Conservation (phyloP, 1,284 basidiomycete species). For the Irpex rosettiformis region DNA sequence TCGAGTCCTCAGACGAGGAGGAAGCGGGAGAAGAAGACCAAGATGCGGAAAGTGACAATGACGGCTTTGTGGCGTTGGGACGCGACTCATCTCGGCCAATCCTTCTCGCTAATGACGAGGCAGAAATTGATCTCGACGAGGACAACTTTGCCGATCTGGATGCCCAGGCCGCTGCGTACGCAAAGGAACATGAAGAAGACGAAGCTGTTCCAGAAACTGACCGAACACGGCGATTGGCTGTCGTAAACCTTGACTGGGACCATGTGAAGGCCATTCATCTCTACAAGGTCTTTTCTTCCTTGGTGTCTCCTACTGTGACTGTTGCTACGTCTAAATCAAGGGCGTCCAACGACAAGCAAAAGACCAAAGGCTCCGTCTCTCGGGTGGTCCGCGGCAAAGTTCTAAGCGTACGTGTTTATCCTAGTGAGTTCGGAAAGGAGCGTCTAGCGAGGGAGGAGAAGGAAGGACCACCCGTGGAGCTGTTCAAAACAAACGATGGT, state of each 20-base stretch:
- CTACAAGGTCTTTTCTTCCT: constrained; percentile 91
- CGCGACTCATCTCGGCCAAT: constrained; percentile 38
- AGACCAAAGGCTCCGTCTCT: constrained; percentile 22
- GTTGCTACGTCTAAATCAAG: constrained; percentile 30
- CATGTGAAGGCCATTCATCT: constrained; percentile 89
- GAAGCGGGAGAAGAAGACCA: constrained; percentile 45
- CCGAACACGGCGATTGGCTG: constrained; percentile 80
- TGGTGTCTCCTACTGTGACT: constrained; percentile 63
- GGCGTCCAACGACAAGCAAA: constrained; percentile 13
- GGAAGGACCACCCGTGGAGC: constrained; percentile 86
- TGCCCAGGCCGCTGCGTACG: constrained; percentile 66
- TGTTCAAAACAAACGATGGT: constrained; percentile 61
- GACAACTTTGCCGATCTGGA: constrained; percentile 67
- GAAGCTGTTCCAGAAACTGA: constrained; percentile 31
- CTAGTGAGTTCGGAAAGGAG: constrained; percentile 91
- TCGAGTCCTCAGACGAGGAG: constrained; percentile 88
- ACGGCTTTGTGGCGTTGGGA: constrained; percentile 50
- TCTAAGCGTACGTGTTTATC: constrained; percentile 81
- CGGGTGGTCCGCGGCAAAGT: constrained; percentile 57
- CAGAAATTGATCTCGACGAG: constrained; percentile 80
- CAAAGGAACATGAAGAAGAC: constrained; percentile 38
- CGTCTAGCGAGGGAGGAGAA: constrained; percentile 85
- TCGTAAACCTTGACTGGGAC: constrained; percentile 99
- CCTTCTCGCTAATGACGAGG: constrained; percentile 44
- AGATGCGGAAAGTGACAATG: constrained; percentile 43